Evolutionary conservation across 2,329 filamentous ascomycete species (phyloP).

Genomic region (Penicillium sp.): DNA sequence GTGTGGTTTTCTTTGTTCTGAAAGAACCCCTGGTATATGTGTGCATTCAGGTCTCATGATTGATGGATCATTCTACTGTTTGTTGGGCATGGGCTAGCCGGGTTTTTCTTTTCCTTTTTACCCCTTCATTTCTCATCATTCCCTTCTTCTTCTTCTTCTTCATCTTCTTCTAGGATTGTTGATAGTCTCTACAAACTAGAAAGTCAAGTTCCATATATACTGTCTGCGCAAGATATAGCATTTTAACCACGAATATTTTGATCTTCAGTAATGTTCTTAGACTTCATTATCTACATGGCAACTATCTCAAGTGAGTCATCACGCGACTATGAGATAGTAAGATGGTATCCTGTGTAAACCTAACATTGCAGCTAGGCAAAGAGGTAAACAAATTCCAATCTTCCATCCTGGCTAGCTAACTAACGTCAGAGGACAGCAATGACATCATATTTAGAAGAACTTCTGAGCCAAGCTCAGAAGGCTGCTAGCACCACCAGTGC

Average conservation of each 20-base stretch:
- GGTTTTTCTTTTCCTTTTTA: not conserved
- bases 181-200: not conserved
- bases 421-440: not conserved
- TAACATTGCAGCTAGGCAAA: not conserved
- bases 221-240: not conserved
- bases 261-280: not conserved
- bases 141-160: not conserved
- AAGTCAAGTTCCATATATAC: constrained; percentile 4
- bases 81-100: constrained; percentile 9
- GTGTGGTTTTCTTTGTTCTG: constrained; percentile 1
- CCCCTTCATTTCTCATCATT: not conserved
- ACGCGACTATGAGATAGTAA: not conserved
- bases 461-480: constrained; percentile 62
- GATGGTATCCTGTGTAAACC: not conserved
- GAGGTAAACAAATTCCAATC: no score
- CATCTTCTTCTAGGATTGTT: not conserved
- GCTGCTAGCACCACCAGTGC: constrained; percentile 49
- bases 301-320: not conserved
- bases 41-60: constrained; percentile 1
- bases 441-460: constrained; percentile 46
- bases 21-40: constrained; percentile 1
- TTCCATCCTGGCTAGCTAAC: no score
- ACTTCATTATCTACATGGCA: not conserved
- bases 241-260: not conserved
- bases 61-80: constrained; percentile 8